These are phyloP conservation scores for Carex pumila DNA, from an alignment of 176 grass and related monocot species.

Conservation along the genomic window DNA sequence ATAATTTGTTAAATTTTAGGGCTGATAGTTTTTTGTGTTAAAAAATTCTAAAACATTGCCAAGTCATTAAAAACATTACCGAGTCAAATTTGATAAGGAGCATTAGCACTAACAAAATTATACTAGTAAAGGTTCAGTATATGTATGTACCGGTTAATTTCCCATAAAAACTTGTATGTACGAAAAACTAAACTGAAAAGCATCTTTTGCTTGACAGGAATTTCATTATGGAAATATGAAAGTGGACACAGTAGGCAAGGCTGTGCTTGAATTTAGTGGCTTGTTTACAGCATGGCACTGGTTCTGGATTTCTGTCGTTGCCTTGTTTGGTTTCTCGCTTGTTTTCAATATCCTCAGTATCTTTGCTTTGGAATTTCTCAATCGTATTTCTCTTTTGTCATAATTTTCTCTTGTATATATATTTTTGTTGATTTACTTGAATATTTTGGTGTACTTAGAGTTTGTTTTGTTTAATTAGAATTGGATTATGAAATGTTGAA, in stretches of 20 bases:
- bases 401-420: background rate
- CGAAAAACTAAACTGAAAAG: background rate
- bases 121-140: background rate
- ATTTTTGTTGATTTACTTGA: background rate
- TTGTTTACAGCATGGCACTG: constrained; percentile 65
- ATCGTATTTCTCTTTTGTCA: constrained; percentile 39
- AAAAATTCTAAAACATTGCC: background rate
- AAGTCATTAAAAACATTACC: background rate
- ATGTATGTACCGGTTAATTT: background rate
- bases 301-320: constrained; percentile 71
- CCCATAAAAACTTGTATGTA: constrained; percentile 13
- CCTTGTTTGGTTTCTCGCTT: constrained; percentile 62
- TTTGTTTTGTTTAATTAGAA: background rate
- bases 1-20: background rate
- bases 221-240: constrained; percentile 36
- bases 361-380: constrained; percentile 68
- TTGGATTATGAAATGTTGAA: background rate
- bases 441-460: background rate
- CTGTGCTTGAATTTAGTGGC: constrained; percentile 63
- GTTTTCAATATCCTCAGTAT: constrained; percentile 79
- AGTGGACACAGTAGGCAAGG: constrained; percentile 54
- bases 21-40: background rate
- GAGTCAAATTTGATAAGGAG: no score
- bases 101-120: constrained; percentile 10
- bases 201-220: constrained; percentile 42